These are phyloP conservation scores for Eimeria falciformis DNA, from an alignment of 169 alveolate species.

Conservation along the genomic window DNA sequence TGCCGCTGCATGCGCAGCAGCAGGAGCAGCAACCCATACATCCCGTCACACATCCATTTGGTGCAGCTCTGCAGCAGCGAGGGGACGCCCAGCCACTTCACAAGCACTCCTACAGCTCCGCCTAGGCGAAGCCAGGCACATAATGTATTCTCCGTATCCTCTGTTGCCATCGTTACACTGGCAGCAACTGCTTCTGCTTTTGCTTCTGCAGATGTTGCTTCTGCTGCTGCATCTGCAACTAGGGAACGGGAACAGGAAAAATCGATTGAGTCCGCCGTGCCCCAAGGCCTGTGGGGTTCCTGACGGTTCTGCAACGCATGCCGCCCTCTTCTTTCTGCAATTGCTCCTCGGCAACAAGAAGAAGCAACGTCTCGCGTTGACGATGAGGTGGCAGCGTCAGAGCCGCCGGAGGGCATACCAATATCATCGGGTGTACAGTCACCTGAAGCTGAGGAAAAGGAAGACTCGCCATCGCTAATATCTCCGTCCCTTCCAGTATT, in stretches of 20 bases:
- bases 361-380: neutral
- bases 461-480: neutral
- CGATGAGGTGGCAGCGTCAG: neutral
- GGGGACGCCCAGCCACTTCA: neutral
- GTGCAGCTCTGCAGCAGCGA: neutral
- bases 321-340: neutral
- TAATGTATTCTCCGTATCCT: neutral
- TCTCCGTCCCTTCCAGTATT: neutral
- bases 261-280: no score
- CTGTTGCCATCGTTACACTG: neutral
- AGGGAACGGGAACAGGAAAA: neutral
- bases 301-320: neutral
- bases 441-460: neutral
- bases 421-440: neutral
- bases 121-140: neutral
- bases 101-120: neutral
- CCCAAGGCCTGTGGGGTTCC: neutral
- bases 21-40: constrained; percentile 26
- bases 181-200: neutral
- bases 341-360: neutral
- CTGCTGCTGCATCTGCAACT: constrained; percentile 26
- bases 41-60: constrained; percentile 3
- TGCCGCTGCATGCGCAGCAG: constrained; percentile 68
- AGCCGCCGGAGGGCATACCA: neutral
- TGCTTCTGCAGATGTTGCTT: constrained; percentile 15